Evolutionary conservation across 345 rosid species (phyloP), one percentile per base, ranked within the genome.

Genomic region (Citrus inodora): DNA sequence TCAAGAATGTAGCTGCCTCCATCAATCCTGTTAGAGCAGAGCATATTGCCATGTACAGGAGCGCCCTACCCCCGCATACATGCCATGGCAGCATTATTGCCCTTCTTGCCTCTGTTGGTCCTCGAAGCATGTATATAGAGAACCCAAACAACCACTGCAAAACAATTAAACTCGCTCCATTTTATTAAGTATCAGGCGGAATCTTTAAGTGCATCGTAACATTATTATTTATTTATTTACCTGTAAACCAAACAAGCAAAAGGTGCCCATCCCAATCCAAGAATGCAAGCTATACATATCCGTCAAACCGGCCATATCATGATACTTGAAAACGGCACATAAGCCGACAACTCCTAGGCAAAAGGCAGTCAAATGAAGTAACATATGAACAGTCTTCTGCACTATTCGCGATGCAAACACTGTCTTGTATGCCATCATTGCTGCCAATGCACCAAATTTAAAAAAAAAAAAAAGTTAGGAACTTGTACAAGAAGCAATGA

Each of bases 11-110:
- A 38, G 87, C 73, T 80, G 88, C 85, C 86, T 92, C 81, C 81
- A 89, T 88, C 46, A 96, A 79, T 35, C 98, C 99, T 3, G 98
- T 96, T 9, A 96, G 83, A 13, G 98, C 97, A n/a, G 98, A 82
- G 21, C 88, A 90, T 62, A 92, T 77, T 4, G 92, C 90, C 98
- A 92, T 91, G 85, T 82, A 89, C 0, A 96, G 33, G 9, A 96
- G 81, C 9, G 90, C 88, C 81, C 95, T 89, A 9, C 98, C 99
- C 1, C 87, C 89, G 16, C 89, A 83, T 4, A 94, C 61, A 78
- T 94, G 99, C 95, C 92, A 90, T 5, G 99, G 97, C 61, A 79
- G 76, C 83, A 91, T 33, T 19, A 76, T 82, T 51, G 32, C 11
- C 76, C 81, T 90, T 11, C 85, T 77, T 1, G 0, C 0, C 0